Base-by-base conservation (phyloP, 2,329 filamentous ascomycete species). In the Trichocomaceae sp. region DNA sequence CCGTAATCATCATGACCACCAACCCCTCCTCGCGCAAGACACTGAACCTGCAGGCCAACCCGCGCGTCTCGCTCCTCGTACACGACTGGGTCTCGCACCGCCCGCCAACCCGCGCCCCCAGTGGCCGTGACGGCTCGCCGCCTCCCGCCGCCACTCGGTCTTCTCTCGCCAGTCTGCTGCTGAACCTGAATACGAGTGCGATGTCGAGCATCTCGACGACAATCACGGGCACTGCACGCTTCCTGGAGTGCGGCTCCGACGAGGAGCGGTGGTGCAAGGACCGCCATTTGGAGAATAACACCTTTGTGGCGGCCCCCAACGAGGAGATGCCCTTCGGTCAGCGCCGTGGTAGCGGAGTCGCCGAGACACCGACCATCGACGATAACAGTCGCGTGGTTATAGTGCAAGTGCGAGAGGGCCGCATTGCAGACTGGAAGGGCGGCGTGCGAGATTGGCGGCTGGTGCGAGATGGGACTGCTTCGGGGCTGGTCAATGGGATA, bases 31-130 rank as follows among this genome's bases (percentile, higher is more conserved):
- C 85, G 3, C 73, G 81, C 35, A 83, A 86, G 61, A 86, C 86
- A 1, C 81, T 84, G 63, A 96, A 96, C 69, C 83, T 97, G 12
- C 74, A 86, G 59, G 78, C 81, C 35, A 99, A 99, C 69, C 87
- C 90, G 0, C 86, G 87, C 60, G 90, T 99, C 59, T 95, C 89
- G 2, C 79, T 97, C 12, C 83, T 97, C n/a, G 93, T 97, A 6
- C 93, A 99, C 74, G 93, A 97, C 75, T 99, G 91, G 93, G 87
- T 96, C 56, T 95, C 90, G 1, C 90, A 95, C 71, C 85, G 93
- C 1, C 91, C 92, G 1, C 88, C 90, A 0, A 90, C 87, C 7
- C 83, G 87, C 51, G 75, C 78, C 53, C 68, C 73, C 2, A 69
- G 70, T 49, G 75, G 68, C 56, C 79, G 76, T 58, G 80, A 76